Evolutionary conservation across 2,329 filamentous ascomycete species (phyloP), one percentile per base, ranked within the genome.

Genomic region (Colletotrichum orchidophilum): DNA sequence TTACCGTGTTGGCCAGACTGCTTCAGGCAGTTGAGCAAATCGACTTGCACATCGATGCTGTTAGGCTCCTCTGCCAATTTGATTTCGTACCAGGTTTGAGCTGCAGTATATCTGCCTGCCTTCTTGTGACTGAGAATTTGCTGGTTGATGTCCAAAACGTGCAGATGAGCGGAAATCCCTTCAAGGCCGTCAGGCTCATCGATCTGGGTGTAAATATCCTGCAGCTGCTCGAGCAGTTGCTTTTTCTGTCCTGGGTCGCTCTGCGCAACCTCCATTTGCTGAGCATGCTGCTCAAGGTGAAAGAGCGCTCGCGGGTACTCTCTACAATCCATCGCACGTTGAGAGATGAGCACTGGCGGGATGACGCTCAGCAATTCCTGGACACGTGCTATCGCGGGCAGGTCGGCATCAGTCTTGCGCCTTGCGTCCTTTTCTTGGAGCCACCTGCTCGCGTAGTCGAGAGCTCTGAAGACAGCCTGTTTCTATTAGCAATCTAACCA

Each of bases 131-230:
- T 94, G 66, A 98, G 86, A 35, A 98, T 93, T 79, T 98, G 95
- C 79, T 98, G 96, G 71, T 97, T 93, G 60, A 98, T 92, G 74
- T 97, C 94, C n/a, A 98, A 85, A 12, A 95, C 90, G 70, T 93
- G 92, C 3, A 98, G 85, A 78, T 96, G 93, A 24, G 94, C 91
- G 1, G 96, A 97, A 72, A 99, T 96, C 3, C 96, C 96, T 78
- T 98, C 95, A 39, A 99, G 91, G 1, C 96, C 95, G 80, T 99
- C 96, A 0, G 96, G 97, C 76, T 99, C 96, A 77, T 99, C 96
- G 72, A 99, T 98, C 76, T 98, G 93, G 1, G 94, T 94, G 80
- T 99, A 99, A 21, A 99, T 97, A 63, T 96, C 92, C 78, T 98
- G 96, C 27, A 99, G 84, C 72, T 92, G 90, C 75, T 94, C 90